phyloP scores from a whole-genome alignment of 2,329 filamentous ascomycete genomes.

The Mycosphaerelloides madeirae region DNA sequence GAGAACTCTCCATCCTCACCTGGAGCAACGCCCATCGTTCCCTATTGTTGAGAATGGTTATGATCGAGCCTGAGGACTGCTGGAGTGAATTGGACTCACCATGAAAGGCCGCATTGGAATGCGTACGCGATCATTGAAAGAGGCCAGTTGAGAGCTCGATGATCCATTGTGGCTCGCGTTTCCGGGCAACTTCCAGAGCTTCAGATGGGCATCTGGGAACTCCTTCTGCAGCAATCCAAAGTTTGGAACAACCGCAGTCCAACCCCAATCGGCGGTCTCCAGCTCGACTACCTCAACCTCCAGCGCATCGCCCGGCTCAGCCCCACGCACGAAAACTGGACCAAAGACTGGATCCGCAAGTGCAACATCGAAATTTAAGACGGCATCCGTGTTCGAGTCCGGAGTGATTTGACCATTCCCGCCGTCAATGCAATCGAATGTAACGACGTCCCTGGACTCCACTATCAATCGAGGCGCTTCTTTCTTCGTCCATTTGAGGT shows the following conservation, averaged over 20 bases:
- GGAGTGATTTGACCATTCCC: constrained; percentile 18
- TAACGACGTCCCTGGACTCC: constrained; percentile 15
- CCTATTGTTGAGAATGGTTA: neutral
- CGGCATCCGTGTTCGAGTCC: constrained; percentile 10
- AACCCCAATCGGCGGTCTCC: constrained; percentile 16
- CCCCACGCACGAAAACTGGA: constrained; percentile 17
- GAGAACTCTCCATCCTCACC: constrained; percentile 11
- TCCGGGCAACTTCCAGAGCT: constrained; percentile 15
- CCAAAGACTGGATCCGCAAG: constrained; percentile 20
- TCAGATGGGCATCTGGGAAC: constrained; percentile 15
- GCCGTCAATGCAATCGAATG: constrained; percentile 20
- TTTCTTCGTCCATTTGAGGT: constrained; percentile 16
- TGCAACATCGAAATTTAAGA: constrained; percentile 11
- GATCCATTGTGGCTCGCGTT: neutral
- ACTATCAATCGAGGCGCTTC: constrained; percentile 15
- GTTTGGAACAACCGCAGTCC: constrained; percentile 18
- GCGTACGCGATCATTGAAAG: constrained; percentile 14
- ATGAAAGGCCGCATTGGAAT: constrained; percentile 18
- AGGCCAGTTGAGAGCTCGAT: constrained; percentile 5
- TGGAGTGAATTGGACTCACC: neutral
- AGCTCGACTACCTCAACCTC: constrained; percentile 19
- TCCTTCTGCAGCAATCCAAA: constrained; percentile 17
- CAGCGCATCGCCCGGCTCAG: constrained; percentile 18
- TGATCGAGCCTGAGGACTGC: too few species aligned
- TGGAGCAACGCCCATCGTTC: constrained; percentile 20